Evolutionary conservation across 768 basidiomycete genomes (phyloP).

Genomic region (Heimioporus sp.): DNA sequence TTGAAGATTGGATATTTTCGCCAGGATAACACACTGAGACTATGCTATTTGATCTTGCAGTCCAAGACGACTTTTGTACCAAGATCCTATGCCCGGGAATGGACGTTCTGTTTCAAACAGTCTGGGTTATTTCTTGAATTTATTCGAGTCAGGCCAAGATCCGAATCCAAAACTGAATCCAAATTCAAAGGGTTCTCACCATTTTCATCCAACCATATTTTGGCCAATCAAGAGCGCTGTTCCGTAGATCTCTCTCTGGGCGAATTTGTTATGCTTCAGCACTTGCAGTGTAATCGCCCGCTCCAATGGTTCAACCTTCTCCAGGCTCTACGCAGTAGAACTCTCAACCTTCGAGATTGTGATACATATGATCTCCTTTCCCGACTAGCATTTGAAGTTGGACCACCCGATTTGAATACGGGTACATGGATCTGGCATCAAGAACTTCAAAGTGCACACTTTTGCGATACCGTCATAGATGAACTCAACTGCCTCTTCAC

Average conservation of each 20-base stretch:
- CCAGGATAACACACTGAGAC: too few relatives aligned
- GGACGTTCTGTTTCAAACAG: too few relatives aligned
- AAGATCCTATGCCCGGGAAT: too few relatives aligned
- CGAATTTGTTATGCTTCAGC: conserved; percentile 40
- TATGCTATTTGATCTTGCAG: too few relatives aligned
- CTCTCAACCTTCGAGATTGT: conserved; percentile 34
- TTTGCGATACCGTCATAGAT: too few relatives aligned
- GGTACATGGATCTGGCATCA: conserved; percentile 17
- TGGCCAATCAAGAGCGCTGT: conserved; percentile 41
- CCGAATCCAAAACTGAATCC: too few relatives aligned
- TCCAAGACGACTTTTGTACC: too few relatives aligned
- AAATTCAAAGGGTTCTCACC: too few relatives aligned
- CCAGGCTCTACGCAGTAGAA: conserved; percentile 36
- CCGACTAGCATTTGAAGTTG: conserved; percentile 43
- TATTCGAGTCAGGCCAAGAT: too few relatives aligned
- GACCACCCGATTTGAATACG: conserved; percentile 16
- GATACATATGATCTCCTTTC: conserved; percentile 39
- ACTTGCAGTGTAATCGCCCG: conserved; percentile 38
- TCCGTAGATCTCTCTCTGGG: conserved; percentile 36
- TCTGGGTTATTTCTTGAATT: too few relatives aligned
- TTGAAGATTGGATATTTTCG: too few relatives aligned
- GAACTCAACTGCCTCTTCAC: conserved; percentile 32
- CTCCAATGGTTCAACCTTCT: conserved; percentile 50
- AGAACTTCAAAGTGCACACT: too few relatives aligned
- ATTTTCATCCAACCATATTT: conserved; percentile 33